Evolutionary conservation across 129 eudicot genomes (phyloP), one percentile per base, ranked within the genome.

Genomic region (Artemisia annua): DNA sequence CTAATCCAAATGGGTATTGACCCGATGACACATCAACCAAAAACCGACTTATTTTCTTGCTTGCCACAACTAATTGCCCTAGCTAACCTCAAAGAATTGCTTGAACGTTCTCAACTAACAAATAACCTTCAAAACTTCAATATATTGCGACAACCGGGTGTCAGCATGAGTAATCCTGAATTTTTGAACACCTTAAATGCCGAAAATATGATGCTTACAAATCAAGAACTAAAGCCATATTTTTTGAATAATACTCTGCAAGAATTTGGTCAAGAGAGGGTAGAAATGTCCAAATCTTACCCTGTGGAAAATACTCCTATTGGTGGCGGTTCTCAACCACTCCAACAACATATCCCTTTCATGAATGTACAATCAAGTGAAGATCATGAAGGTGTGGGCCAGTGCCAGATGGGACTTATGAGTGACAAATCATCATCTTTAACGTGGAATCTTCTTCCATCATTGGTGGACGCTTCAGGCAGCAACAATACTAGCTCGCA

Each of bases 11-110:
- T 78, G 83, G 86, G 86, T 54, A 67, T 78, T 63, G 86, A 82
- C 78, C 86, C 86, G 44, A 74, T 82, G 80, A 82, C 86, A 30
- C 87, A 83, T 73, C 80, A 71, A 65, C 87, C 87, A 15, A 63
- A 81, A 79, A 83, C 87, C 32, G 83, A 83, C 78, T 55, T 83
- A 48, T 74, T 83, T 74, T 79, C 87, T 11, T 78, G 75, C 81
- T 75, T 83, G 28, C 87, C 87, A 13, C 83, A 78, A 49, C 72
- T 83, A 57, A 71, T 83, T 9, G 87, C 83, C 16, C 75, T 83
- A 6, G 87, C 87, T 66, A 78, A 70, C 73, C 83, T 79, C 24
- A 79, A 67, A 57, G 75, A 79, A 18, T 35, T 83, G 62, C 67
- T 80, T 53, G 87, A 83, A 75, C 81, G 75, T 13, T 26, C 73